Percentiles rank a stretch among this genome's conserved stretches.
These are phyloP conservation scores for Blastosporella zonata DNA, from an alignment of 1,284 basidiomycete species.

Conservation along the genomic window DNA sequence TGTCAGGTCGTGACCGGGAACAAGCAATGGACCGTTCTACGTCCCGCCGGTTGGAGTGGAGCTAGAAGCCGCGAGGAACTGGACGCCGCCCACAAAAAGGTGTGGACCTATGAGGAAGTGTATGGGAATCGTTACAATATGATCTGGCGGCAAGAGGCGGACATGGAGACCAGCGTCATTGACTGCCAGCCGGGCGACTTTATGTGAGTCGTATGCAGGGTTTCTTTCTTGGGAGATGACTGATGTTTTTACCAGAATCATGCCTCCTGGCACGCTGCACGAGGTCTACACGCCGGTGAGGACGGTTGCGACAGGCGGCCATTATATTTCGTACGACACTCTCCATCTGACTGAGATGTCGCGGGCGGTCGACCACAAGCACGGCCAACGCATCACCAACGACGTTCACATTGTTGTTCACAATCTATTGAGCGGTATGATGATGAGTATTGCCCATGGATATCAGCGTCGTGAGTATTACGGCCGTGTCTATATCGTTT, in stretches of 20 bases:
- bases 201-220: neutral
- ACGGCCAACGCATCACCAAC: neutral
- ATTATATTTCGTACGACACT: constrained; percentile 14
- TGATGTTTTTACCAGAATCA: constrained; percentile 7
- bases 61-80: neutral
- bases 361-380: neutral
- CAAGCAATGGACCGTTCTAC: neutral
- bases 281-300: constrained; percentile 17
- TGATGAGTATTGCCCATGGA: too few species aligned
- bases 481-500: too few species aligned
- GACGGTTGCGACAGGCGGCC: constrained; percentile 14
- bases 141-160: neutral
- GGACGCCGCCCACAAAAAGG: too few species aligned
- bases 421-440: too few species aligned
- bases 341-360: constrained; percentile 17
- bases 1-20: neutral
- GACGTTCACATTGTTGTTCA: too few species aligned
- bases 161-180: neutral
- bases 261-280: constrained; percentile 15
- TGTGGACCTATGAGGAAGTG: neutral
- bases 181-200: neutral
- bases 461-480: too few species aligned
- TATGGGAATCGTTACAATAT: neutral
- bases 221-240: neutral
- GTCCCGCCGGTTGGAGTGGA: neutral